Percentiles rank a stretch among this genome's conserved stretches.
phyloP scores from a whole-genome alignment of 306 rosid species.

The Malus sieversii region DNA sequence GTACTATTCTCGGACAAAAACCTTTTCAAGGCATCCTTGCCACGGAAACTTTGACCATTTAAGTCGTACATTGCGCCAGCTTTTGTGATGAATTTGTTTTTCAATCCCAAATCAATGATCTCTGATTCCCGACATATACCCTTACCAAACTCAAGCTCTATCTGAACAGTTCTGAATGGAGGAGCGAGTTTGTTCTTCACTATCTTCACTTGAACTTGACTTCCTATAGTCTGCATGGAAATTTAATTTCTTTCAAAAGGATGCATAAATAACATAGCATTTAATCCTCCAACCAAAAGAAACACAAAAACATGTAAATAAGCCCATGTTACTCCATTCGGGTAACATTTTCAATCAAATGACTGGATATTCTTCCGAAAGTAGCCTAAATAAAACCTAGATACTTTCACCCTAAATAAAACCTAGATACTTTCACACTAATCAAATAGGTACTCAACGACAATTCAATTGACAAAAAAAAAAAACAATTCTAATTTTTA shows the following conservation, averaged over 20 bases:
- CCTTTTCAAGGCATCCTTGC: slow-evolving; percentile 60
- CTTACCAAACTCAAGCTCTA: slow-evolving; percentile 91
- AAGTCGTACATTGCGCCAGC: slow-evolving; percentile 38
- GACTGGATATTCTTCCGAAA: not conserved
- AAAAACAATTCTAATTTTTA: too few relatives aligned
- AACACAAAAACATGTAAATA: not conserved
- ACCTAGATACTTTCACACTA: not conserved
- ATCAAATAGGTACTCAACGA: not conserved
- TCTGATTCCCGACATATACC: slow-evolving; percentile 65
- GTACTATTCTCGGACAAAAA: slow-evolving; percentile 45
- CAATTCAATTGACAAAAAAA: not conserved
- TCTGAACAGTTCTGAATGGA: slow-evolving; percentile 67
- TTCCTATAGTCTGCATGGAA: slow-evolving; percentile 59
- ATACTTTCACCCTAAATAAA: not conserved
- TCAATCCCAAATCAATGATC: slow-evolving; percentile 55
- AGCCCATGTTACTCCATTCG: not conserved
- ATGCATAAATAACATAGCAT: not conserved
- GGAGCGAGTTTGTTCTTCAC: slow-evolving; percentile 97
- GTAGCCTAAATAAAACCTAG: not conserved
- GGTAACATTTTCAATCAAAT: not conserved
- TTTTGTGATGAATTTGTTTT: slow-evolving; percentile 49
- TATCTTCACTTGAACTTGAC: slow-evolving; percentile 73
- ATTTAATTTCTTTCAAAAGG: not conserved
- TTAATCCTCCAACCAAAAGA: not conserved
- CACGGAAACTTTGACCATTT: slow-evolving; percentile 44